These are phyloP conservation scores for Cryomyces antarcticus DNA, from an alignment of 495 filamentous ascomycete genomes.

Conservation along the genomic window DNA sequence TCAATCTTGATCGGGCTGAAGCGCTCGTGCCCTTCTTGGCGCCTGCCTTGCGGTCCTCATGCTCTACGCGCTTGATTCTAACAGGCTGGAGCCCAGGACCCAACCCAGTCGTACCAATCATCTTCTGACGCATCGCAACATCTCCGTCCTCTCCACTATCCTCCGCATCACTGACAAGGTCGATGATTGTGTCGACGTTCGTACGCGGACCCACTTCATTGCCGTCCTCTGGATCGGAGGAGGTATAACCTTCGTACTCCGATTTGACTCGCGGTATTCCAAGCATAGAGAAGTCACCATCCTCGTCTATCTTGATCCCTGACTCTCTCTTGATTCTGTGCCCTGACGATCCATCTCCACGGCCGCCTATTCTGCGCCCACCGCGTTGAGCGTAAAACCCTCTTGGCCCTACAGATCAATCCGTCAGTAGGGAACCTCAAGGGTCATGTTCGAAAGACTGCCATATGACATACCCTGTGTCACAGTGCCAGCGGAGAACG, in stretches of 20 bases:
- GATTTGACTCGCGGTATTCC: conserved; percentile 2
- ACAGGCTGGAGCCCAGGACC: conserved; percentile 18
- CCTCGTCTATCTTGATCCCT: conserved; percentile 2
- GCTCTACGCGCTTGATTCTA: conserved; percentile 30
- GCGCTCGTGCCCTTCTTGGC: conserved; percentile 33
- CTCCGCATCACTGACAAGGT: conserved; percentile 15
- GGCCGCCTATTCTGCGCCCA: background rate
- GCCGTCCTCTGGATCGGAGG: conserved; percentile 14
- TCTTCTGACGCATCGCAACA: background rate
- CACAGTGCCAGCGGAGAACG: conserved; percentile 13
- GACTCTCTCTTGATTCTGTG: background rate
- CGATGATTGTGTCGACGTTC: conserved; percentile 16
- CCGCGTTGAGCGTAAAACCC: background rate
- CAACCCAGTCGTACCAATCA: background rate
- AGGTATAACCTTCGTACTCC: conserved; percentile 13
- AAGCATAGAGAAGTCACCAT: conserved; percentile 1
- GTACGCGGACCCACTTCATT: conserved; percentile 5
- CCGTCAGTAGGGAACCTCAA: background rate
- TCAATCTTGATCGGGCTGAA: conserved; percentile 17
- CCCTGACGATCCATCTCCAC: background rate
- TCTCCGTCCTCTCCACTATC: background rate
- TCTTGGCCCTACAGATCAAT: background rate
- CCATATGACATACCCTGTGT: conserved; percentile 1
- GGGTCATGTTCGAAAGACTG: background rate
- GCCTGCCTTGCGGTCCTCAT: conserved; percentile 29